Conservation (phyloP, 2,329 filamentous ascomycete species). For the Trichoderma endophyticum region DNA sequence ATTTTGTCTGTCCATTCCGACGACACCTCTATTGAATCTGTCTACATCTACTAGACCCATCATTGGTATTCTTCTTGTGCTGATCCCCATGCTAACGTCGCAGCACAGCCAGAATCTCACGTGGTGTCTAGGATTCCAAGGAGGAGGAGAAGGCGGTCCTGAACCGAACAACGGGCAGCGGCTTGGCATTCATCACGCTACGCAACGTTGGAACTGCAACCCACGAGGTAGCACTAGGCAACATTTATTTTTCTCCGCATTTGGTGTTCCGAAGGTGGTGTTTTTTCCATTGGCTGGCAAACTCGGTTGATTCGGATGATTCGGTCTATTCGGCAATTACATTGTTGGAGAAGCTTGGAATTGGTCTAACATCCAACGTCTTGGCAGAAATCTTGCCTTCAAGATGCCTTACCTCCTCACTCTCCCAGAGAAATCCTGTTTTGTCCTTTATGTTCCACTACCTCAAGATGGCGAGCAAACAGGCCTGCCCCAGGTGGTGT, state of each 20-base stretch:
- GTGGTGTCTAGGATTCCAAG: not conserved
- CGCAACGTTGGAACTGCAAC: slow-evolving; percentile 31
- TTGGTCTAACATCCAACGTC: not conserved
- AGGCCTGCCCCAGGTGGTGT: not conserved
- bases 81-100: not conserved
- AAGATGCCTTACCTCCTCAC: not conserved
- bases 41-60: not conserved
- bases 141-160: not conserved
- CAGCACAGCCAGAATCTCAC: not conserved
- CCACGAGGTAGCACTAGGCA: not conserved
- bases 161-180: not conserved
- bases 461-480: not conserved
- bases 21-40: too few relatives aligned
- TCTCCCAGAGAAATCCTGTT: not conserved
- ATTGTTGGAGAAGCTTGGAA: not conserved
- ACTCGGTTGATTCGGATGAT: not conserved
- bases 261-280: not conserved
- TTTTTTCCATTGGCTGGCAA: not conserved
- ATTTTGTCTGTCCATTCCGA: not conserved
- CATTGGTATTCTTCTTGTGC: not conserved
- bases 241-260: not conserved
- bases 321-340: not conserved
- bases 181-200: not conserved
- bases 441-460: not conserved
- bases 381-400: not conserved